Base-by-base conservation (phyloP, 2,329 filamentous ascomycete genomes). In the Penicillium sp. region DNA sequence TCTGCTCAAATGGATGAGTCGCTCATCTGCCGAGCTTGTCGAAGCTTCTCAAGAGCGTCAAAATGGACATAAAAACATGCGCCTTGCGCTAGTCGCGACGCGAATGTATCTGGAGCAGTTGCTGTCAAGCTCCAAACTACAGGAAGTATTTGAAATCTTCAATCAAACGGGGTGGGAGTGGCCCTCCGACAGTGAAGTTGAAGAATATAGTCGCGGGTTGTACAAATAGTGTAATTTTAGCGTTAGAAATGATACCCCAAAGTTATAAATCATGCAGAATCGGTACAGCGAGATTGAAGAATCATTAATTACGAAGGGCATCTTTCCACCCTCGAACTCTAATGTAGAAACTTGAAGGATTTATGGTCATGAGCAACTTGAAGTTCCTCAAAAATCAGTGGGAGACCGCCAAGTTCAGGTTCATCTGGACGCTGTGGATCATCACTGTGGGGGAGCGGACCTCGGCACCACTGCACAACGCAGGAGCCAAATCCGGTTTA, bases 1-100 rank as follows among this genome's bases (percentile, higher is more conserved):
- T 44, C 63, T 79, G 19, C 61, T 79, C 37, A 67, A 66, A 16
- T 78, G 76, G 76, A 77, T 79, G 72, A 70, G 65, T 26, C 61
- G 61, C 39, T 70, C 67, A 54, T 65, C 67, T 13, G 40, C 55
- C 26, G 61, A 68, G 5, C 55, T 79, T 16, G 68, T 70, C 19
- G 68, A 71, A 48, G 51, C 63, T n/a, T 65, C 71, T 18, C 68
- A 73, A 9, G 69, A 75, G 50, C 62, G 61, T 18, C 39, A 65
- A n/a, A 76, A 75, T 34, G 76, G 76, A 1, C 57, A 61, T 28
- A 65, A 58, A 31, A 69, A 75, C 63, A 68, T 76, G 62, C 73
- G 75, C 33, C 72, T 70, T 29, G 71, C 71, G 19, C 50, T 79
- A 36, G 67, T 75, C 34, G 77, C 76, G 11, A 58, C 70, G 26